Base-by-base conservation (phyloP, 257 asterid genomes). In the Gentiana dahurica region DNA sequence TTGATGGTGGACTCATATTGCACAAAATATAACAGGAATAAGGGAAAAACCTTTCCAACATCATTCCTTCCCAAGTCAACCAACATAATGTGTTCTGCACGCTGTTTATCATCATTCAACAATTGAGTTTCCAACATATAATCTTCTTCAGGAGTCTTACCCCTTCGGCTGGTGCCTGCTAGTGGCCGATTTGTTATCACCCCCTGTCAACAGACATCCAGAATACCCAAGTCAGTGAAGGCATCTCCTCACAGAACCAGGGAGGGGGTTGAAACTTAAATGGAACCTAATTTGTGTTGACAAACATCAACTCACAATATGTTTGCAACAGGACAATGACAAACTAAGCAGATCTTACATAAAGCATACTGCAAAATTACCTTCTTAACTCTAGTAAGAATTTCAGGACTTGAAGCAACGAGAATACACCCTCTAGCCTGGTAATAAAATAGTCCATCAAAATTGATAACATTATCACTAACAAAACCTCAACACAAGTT, bases 21-120 rank as follows among this genome's bases (percentile, higher is more conserved):
- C 46, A 41, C 9, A 41, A 4, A 41, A 41, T 41, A 41, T 2
- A 41, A 41, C 9, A 41, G 46, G 2, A 41, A 41, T 2, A 55
- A 63, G 58, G 56, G 51, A 39, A 41, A 51, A 73, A 92, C 99
- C 97, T 88, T 88, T 75, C 99, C 99, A 38, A 92, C 99, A 74
- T 92, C 99, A 70, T 92, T 88, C 69, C 99, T 83, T 63, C 99
- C 99, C 78, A 92, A 79, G 76, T 92, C 99, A 68, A 92, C 99
- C 70, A 92, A 80, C 99, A 92, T 92, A 71, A 85, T 85, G 78
- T 92, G 97, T 68, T 92, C 99, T 3, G 99, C 99, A 65, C 95
- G 75, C 78, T 92, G 99, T 66, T 92, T 92, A 57, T 89, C 87
- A 36, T 92, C 95, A 48, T 75, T 72, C 75, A 88, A 69, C 56